These are phyloP conservation scores for Dioscorea cayenensis DNA, from an alignment of 116 monocot genomes.

Conservation along the genomic window DNA sequence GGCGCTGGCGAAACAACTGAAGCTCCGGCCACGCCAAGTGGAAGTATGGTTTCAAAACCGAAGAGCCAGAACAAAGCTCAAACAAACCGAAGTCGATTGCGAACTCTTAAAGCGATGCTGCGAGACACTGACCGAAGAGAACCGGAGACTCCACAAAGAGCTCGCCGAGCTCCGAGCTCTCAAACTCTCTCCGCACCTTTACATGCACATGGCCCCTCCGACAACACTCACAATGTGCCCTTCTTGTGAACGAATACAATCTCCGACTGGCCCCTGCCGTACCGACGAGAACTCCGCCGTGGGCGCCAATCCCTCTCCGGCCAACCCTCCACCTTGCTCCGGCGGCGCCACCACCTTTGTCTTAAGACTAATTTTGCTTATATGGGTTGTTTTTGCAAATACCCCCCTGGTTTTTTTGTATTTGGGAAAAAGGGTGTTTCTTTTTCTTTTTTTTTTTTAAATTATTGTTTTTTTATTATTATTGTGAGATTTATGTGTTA, in stretches of 20 bases:
- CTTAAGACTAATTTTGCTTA: not conserved
- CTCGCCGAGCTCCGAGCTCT: conserved; percentile 51
- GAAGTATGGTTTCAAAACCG: conserved; percentile 79
- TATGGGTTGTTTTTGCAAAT: no score
- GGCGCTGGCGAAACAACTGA: conserved; percentile 51
- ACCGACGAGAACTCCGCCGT: not conserved
- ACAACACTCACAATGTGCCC: conserved; percentile 72
- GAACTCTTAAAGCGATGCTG: conserved; percentile 56
- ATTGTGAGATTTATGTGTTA: no score
- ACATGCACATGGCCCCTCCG: conserved; percentile 62
- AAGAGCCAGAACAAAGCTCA: conserved; percentile 60
- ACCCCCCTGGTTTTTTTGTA: no score
- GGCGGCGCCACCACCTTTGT: conserved; percentile 2
- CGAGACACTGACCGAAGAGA: conserved; percentile 59
- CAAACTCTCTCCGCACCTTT: conserved; percentile 47
- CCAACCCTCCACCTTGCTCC: not conserved
- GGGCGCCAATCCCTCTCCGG: conserved; percentile 6
- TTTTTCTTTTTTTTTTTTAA: no score
- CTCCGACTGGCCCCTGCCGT: not conserved
- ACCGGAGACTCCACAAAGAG: conserved; percentile 52
- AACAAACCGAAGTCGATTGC: conserved; percentile 72
- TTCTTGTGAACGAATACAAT: conserved; percentile 46
- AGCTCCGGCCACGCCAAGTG: conserved; percentile 50
- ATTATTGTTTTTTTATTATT: no score
- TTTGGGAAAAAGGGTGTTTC: no score